Evolutionary conservation across 768 basidiomycete genomes (phyloP).

Genomic region (Suillus occidentalis): DNA sequence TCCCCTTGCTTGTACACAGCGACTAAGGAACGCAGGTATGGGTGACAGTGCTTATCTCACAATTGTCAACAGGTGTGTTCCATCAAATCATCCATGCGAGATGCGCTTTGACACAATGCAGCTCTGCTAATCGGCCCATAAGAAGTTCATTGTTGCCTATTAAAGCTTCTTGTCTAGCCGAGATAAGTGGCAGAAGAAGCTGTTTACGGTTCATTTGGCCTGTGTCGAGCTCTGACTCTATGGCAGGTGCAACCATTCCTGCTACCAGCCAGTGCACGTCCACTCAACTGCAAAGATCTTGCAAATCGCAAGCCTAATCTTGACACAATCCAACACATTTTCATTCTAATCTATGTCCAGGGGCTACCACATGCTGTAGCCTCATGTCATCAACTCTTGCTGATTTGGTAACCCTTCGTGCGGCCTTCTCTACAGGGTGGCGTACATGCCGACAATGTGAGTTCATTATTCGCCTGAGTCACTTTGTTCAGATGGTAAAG

Average conservation of each 20-base stretch:
- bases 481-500: not conserved
- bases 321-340: conserved; percentile 11
- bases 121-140: not conserved
- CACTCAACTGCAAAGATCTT: conserved; percentile 10
- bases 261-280: not conserved
- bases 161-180: conserved; percentile 1
- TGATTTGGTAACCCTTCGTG: conserved; percentile 15
- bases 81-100: not conserved
- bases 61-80: not conserved
- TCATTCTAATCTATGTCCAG: conserved; percentile 1
- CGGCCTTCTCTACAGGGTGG: conserved; percentile 10
- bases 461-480: conserved; percentile 20
- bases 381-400: conserved; percentile 22
- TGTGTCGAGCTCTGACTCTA: not conserved
- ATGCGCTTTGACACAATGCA: not conserved
- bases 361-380: conserved; percentile 23
- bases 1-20: not conserved
- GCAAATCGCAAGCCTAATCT: conserved; percentile 25
- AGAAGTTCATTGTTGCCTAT: not conserved
- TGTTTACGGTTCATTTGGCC: not conserved
- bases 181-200: not conserved
- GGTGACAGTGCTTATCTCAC: not conserved
- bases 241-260: not conserved
- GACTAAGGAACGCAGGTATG: not conserved
- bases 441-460: conserved; percentile 8